Evolutionary conservation across 1,139 yeast genomes (phyloP), one percentile per base, ranked within the genome.

Genomic region (Arxiozyma telluris): DNA sequence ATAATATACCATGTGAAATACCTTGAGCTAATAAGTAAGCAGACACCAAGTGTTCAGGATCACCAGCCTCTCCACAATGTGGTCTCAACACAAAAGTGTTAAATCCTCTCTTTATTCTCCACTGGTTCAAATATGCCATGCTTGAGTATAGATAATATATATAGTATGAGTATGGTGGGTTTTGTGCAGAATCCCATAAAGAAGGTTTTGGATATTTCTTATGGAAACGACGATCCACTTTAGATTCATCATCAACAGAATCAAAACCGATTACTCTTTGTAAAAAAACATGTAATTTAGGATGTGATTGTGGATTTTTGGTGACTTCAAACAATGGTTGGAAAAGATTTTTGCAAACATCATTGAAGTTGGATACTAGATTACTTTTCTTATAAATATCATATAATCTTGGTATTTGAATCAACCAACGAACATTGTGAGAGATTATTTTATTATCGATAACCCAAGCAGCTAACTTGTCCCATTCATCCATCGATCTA

Each of bases 1-100:
- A 76, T 57, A 91, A 72, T 57, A 94, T 94, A 56, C 99, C 99
- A 67, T 94, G 99, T 47, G 96, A 88, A 58, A 93, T 94, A 53
- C 95, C 88, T 65, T 93, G 95, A 0, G 97, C 83, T 0, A 95
- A 82, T 64, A 94, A 73, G 65, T 87, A 94, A 0, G 98, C 94
- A 54, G 93, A 80, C 47, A 91, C 89, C 67, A 94, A 77, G 73
- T 94, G 98, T 64, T 91, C 98, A 1, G 98, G 97, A 65, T 94
- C 98, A 53, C 99, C 99, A 6, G 98, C 99, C 71, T 94, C 99
- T 59, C 99, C 99, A 64, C 96, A 88, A 69, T 94, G 99, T 1
- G 99, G 99, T 64, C 98, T 81, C 62, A 94, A 75, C 21, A 89
- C 95, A 71, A 94, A 84, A 0, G 98, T 91, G 67, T 88, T 91